These are phyloP conservation scores for Tuber magnatum DNA, from an alignment of 495 filamentous ascomycete species.

Conservation along the genomic window DNA sequence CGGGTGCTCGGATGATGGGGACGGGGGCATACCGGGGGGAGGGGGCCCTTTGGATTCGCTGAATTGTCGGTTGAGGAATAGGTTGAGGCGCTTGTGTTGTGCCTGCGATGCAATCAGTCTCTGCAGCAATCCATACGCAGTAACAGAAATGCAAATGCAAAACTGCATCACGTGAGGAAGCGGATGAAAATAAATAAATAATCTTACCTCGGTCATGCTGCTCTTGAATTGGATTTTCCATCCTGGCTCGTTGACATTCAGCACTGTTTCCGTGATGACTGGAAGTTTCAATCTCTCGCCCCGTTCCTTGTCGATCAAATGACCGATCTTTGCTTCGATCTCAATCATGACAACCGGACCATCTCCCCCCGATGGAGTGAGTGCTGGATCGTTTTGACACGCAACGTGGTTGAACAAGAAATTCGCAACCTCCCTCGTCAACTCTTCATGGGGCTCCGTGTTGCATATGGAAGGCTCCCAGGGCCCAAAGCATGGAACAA, in stretches of 20 bases:
- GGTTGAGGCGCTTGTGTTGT: conserved; percentile 72
- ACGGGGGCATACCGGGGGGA: conserved; percentile 30
- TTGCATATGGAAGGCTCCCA: conserved; percentile 72
- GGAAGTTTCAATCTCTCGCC: conserved; percentile 60
- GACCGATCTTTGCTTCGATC: conserved; percentile 86
- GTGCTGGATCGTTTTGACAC: conserved; percentile 49
- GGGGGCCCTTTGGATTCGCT: conserved; percentile 47
- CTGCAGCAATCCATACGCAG: not conserved
- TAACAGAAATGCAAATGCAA: conserved; percentile 1
- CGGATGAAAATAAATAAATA: conserved; percentile 7
- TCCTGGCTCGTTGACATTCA: conserved; percentile 50
- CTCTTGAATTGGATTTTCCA: conserved; percentile 60
- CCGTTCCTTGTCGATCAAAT: conserved; percentile 62
- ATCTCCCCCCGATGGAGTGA: conserved; percentile 46
- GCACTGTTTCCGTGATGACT: conserved; percentile 58
- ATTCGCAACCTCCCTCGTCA: conserved; percentile 62
- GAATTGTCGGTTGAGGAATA: conserved; percentile 69
- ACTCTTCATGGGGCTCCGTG: conserved; percentile 57
- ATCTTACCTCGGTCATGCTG: conserved; percentile 69
- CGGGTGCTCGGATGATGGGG: conserved; percentile 4
- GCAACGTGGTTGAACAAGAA: conserved; percentile 68
- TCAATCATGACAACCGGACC: conserved; percentile 61
- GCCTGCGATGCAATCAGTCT: conserved; percentile 44
- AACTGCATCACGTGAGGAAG: conserved; percentile 7
- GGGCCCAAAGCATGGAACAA: conserved; percentile 48